These are phyloP conservation scores for Dendrobium catenatum DNA, from an alignment of 106 monocot species.

Conservation along the genomic window DNA sequence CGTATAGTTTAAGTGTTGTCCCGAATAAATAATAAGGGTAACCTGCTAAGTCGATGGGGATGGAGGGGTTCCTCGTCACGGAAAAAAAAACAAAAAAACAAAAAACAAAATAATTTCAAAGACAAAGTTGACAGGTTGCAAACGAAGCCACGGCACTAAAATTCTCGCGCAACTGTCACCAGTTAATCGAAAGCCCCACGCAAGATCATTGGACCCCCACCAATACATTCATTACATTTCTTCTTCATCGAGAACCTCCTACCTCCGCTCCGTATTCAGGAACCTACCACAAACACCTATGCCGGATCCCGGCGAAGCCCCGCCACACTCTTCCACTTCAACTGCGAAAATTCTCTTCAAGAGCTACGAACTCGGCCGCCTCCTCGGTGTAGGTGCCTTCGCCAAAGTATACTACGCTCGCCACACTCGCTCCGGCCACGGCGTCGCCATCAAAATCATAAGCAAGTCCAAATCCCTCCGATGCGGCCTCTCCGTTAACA, in stretches of 20 bases:
- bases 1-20: no score
- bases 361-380: constrained; percentile 18
- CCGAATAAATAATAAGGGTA: no score
- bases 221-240: not conserved
- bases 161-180: not conserved
- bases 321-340: not conserved
- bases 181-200: not conserved
- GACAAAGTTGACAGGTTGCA: not conserved
- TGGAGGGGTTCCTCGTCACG: no score
- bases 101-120: no score
- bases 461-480: constrained; percentile 7
- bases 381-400: constrained; percentile 21
- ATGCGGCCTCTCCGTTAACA: constrained; percentile 9
- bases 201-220: not conserved
- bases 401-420: constrained; percentile 26
- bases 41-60: no score
- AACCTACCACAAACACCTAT: not conserved
- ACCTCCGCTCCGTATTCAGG: not conserved
- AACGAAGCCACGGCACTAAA: not conserved
- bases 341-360: constrained; percentile 13
- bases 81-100: no score
- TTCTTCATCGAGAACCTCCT: not conserved
- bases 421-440: constrained; percentile 17
- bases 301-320: constrained; percentile 1
- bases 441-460: constrained; percentile 36